Evolutionary conservation across 164 flowering plant species (phyloP), one percentile per base, ranked within the genome.

Genomic region (Brasenia schreberi): DNA sequence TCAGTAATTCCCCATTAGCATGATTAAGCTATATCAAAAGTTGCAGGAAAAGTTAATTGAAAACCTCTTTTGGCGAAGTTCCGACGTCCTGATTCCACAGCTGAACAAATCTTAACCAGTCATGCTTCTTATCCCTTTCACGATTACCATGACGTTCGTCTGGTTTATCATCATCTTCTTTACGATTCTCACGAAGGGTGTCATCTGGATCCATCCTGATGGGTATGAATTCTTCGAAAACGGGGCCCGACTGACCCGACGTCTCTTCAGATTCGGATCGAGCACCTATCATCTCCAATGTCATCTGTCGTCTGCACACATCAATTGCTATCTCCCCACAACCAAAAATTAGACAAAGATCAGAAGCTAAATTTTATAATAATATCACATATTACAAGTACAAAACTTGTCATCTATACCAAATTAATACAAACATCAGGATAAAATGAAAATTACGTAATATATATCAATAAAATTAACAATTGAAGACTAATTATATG

Each of bases 91-190:
- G 87, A 71, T 81, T 91, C 96, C 96, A 87, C 0, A 89, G 62
- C 73, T 84, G 96, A 66, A 73, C 93, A 70, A 93, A 91, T 78
- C 81, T 86, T 64, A 91, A 82, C 96, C 96, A 89, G 27, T 89
- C 90, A 0, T 83, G 80, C 75, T 84, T 87, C 74, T 76, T 76
- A 23, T 67, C 64, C 27, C 27, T 23, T 23, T 23, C 27, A 23
- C 27, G 27, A 23, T 23, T 23, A 23, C 27, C 27, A 45, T 45
- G 53, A 45, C 53, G 7, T 19, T 17, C 69, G 5, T 72, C 64
- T 61, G 76, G 76, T 4, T 77, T 77, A 67, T 63, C 42, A 23
- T 33, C 59, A 10, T 53, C 68, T 52, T 53, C 61, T 27, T 59
- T 53, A 33, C 49, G 66, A 42, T 23, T 11, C 19, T 74, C 66